Evolutionary conservation across 163 green algal species (phyloP).

Genomic region (Smithsoniella earleae): DNA sequence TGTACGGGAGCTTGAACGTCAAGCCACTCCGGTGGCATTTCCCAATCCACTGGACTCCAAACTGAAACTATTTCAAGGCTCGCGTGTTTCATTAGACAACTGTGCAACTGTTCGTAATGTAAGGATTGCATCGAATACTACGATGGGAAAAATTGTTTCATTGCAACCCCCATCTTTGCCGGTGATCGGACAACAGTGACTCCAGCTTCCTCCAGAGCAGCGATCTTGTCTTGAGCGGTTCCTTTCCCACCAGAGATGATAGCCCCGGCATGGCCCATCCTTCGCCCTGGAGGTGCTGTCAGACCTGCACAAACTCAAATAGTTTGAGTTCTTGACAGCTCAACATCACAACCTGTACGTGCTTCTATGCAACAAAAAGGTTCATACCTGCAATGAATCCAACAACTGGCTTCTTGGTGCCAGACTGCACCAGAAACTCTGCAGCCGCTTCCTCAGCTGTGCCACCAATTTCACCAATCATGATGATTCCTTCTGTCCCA

Average conservation of each 20-base stretch:
- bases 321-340: background rate
- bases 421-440: slow-evolving; percentile 77
- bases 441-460: slow-evolving; percentile 96
- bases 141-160: slow-evolving; percentile 70
- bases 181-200: slow-evolving; percentile 80
- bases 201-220: slow-evolving; percentile 78
- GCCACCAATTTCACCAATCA: slow-evolving; percentile 95
- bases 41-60: too few species aligned
- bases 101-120: too few species aligned
- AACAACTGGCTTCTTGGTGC: slow-evolving; percentile 93
- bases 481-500: slow-evolving; percentile 96
- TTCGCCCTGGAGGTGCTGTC: slow-evolving; percentile 86
- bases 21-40: too few species aligned
- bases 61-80: too few species aligned
- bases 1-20: too few species aligned
- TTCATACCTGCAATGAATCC: slow-evolving; percentile 87
- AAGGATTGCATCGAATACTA: too few species aligned
- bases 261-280: slow-evolving; percentile 96
- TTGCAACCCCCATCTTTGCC: slow-evolving; percentile 75
- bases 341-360: background rate
- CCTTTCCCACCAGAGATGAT: slow-evolving; percentile 97
- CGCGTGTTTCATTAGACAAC: too few species aligned
- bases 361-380: background rate
- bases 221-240: slow-evolving; percentile 93
- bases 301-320: slow-evolving; percentile 56